Evolutionary conservation across 805 yeast species (phyloP).

Genomic region (Kodamaea jinghongensis): DNA sequence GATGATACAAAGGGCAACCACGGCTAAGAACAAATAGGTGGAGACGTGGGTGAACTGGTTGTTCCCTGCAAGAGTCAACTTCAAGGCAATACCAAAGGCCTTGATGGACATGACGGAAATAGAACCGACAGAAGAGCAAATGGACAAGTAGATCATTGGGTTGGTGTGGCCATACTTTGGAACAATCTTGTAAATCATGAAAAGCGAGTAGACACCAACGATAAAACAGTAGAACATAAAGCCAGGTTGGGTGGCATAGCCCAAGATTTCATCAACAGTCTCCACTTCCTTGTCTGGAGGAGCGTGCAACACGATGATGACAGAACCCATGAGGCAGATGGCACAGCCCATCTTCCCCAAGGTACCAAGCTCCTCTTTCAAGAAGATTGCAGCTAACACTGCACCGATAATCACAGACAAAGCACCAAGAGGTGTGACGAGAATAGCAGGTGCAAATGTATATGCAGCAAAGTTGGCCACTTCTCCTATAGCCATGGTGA

Average conservation of each 20-base stretch:
- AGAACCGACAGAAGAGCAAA: conserved; percentile 88
- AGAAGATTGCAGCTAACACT: conserved; percentile 77
- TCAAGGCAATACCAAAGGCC: conserved; percentile 90
- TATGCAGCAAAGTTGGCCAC: conserved; percentile 92
- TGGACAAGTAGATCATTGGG: conserved; percentile 86
- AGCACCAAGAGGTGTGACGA: conserved; percentile 92
- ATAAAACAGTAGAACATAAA: conserved; percentile 63
- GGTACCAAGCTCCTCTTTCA: conserved; percentile 83
- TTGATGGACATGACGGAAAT: conserved; percentile 89
- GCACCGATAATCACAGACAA: conserved; percentile 89
- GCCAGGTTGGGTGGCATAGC: conserved; percentile 75
- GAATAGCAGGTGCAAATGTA: conserved; percentile 90
- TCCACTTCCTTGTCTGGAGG: conserved; percentile 89
- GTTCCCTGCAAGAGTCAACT: conserved; percentile 77
- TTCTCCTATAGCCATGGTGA: conserved; percentile 88
- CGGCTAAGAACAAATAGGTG: conserved; percentile 75
- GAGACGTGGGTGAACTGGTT: conserved; percentile 85
- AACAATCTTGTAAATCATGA: conserved; percentile 81
- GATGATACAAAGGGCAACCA: conserved; percentile 76
- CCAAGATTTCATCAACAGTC: conserved; percentile 84
- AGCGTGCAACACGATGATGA: conserved; percentile 85
- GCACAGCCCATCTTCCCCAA: conserved; percentile 93
- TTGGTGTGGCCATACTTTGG: conserved; percentile 76
- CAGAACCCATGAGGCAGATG: conserved; percentile 82
- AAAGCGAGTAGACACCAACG: conserved; percentile 65